Conservation (phyloP, 495 filamentous ascomycete genomes). For the Penicillium paradoxum region DNA sequence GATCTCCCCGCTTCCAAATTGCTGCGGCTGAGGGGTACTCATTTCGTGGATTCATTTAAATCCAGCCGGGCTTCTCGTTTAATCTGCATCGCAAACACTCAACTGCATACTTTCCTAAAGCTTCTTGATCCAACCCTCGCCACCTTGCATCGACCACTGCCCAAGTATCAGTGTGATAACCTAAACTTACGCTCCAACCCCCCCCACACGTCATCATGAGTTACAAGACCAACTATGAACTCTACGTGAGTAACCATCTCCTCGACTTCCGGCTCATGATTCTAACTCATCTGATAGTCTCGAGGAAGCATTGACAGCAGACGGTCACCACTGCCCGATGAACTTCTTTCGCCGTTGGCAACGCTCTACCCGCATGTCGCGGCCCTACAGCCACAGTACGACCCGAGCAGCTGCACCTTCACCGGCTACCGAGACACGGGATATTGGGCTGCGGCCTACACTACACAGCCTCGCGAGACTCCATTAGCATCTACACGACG, state of each 20-base stretch:
- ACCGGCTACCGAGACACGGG: slow-evolving; percentile 33
- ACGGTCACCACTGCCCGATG: slow-evolving; percentile 27
- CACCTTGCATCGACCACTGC: neutral
- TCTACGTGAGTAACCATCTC: slow-evolving; percentile 29
- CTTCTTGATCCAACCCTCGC: neutral
- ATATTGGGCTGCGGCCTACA: slow-evolving; percentile 38
- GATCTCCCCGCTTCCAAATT: slow-evolving; percentile 9
- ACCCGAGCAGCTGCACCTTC: slow-evolving; percentile 34
- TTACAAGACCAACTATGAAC: slow-evolving; percentile 46
- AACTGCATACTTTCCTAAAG: neutral
- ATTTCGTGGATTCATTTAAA: slow-evolving; percentile 6
- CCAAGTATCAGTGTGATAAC: neutral
- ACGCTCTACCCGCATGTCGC: slow-evolving; percentile 39
- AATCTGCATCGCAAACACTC: slow-evolving; percentile 9
- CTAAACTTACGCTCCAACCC: neutral
- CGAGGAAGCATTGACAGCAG: slow-evolving; percentile 26
- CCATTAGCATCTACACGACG: slow-evolving; percentile 14
- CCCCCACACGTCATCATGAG: slow-evolving; percentile 24
- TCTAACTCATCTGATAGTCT: slow-evolving; percentile 7
- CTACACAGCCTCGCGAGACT: slow-evolving; percentile 24
- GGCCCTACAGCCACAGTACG: slow-evolving; percentile 35
- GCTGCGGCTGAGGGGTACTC: neutral
- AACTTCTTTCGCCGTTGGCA: slow-evolving; percentile 37
- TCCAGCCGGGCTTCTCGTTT: neutral
- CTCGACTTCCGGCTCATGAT: neutral